Base-by-base conservation (phyloP, 768 basidiomycete genomes). In the Mrakia blollopis region DNA sequence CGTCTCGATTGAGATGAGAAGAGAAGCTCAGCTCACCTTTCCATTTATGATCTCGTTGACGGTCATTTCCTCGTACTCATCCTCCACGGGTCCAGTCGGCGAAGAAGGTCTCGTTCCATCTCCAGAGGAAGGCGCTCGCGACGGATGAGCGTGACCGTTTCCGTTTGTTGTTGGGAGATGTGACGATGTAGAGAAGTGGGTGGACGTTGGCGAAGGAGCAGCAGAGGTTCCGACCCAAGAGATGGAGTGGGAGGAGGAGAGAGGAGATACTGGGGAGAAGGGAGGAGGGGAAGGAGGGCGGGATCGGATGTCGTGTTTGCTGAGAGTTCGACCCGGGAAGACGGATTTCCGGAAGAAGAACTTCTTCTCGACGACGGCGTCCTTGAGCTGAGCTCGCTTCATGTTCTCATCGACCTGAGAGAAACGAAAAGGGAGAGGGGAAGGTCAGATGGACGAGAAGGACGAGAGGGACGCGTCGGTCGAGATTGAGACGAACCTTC, bases 391-490 rank as follows among this genome's bases (percentile, higher is more conserved):
- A 0, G 96, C 95, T 78, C 91, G 87, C 32, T 84, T 87, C 97
- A 98, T 98, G 81, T 99, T 99, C 83, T 92, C 92, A 82, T 99
- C 95, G 61, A 98, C 97, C 95, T 98, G 81, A 41, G 23, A 28
- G 25, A 1, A 28, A 57, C 25, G 50, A 63, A 23, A 67, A 70
- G 39, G 39, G 37, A 37, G 60, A 52, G 54, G n/a, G n/a, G 25
- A 37, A n/a, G 3, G 35, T 21, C 71, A 69, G 23, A 25, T 5
- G 21, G 6, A 39, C 65, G 30, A 50, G 30, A 72, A 50, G 37
- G 30, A 23, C 52, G 35, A 72, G 44, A 41, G 52, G 9, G n/a
- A 57, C 21, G 23, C 52, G 9, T 9, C 18, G 47, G 47, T 14
- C 37, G 76, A 76, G n/a, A n/a, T n/a, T n/a, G n/a, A n/a, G 79